A percentile compares a stretch with the other conserved stretches of the same genome.
Conservation (phyloP, 2,329 filamentous ascomycete species). For the Colletotrichum aenigma region DNA sequence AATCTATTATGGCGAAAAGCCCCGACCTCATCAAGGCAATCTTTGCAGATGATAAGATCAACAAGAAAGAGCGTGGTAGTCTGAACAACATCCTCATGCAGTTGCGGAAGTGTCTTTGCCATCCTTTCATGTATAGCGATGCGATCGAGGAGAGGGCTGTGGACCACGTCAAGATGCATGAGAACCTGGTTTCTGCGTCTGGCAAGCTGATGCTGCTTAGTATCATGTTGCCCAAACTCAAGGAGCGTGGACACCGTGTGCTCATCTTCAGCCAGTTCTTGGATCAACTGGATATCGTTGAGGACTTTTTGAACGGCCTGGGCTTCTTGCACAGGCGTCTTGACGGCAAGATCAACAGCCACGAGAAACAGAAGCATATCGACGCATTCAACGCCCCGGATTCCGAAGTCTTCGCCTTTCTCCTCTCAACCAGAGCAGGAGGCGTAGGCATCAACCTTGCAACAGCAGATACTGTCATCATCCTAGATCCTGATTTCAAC, state of each 20-base stretch:
- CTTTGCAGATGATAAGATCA: constrained; percentile 72
- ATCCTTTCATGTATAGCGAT: constrained; percentile 92
- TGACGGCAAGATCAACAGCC: constrained; percentile 79
- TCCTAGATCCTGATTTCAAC: constrained; percentile 96
- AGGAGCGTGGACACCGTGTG: constrained; percentile 85
- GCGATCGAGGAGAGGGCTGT: constrained; percentile 84
- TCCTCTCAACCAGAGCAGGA: constrained; percentile 91
- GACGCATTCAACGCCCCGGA: constrained; percentile 89
- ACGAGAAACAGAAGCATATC: constrained; percentile 93
- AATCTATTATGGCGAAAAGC: constrained; percentile 90
- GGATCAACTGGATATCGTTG: constrained; percentile 83
- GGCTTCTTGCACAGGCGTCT: constrained; percentile 78
- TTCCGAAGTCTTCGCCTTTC: constrained; percentile 85
- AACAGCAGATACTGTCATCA: constrained; percentile 96
- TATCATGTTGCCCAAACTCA: constrained; percentile 84
- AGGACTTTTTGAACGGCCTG: constrained; percentile 86
- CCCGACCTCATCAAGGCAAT: constrained; percentile 87
- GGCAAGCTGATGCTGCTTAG: constrained; percentile 86
- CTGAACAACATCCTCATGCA: constrained; percentile 97
- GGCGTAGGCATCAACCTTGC: constrained; percentile 98
- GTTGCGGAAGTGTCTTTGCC: constrained; percentile 90
- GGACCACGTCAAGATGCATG: constrained; percentile 66
- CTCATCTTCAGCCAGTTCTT: constrained; percentile 97
- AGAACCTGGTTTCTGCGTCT: constrained; percentile 89
- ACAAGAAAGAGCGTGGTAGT: constrained; percentile 74